These are phyloP conservation scores for Curvularia sp. DNA, from an alignment of 2,329 filamentous ascomycete genomes.

Conservation along the genomic window DNA sequence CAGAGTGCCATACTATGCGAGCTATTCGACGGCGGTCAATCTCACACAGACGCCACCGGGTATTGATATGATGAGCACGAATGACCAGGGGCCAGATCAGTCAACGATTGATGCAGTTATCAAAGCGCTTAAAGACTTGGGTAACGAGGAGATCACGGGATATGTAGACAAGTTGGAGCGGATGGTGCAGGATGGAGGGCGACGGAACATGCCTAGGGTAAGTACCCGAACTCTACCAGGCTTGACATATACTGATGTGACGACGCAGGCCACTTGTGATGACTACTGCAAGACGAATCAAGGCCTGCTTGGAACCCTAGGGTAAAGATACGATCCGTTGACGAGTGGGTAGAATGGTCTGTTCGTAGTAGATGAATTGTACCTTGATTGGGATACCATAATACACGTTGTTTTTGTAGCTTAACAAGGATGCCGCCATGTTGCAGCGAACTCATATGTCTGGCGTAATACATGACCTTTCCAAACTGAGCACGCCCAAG, in stretches of 20 bases:
- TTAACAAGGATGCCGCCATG: neutral
- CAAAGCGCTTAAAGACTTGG: constrained; percentile 10
- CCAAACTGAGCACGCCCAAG: neutral
- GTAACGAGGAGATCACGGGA: constrained; percentile 14
- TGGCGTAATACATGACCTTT: neutral
- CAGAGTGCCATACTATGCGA: constrained; percentile 18
- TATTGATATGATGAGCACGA: constrained; percentile 28
- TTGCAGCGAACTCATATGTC: neutral
- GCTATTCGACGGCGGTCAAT: constrained; percentile 21
- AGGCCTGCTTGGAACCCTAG: constrained; percentile 10
- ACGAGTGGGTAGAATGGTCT: neutral
- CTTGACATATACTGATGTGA: neutral
- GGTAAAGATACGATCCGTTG: neutral
- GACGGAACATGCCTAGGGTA: constrained; percentile 14
- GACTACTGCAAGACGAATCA: constrained; percentile 27
- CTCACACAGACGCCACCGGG: constrained; percentile 21
- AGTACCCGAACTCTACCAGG: neutral
- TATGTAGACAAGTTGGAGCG: constrained; percentile 9
- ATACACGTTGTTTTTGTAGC: neutral
- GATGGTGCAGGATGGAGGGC: constrained; percentile 21
- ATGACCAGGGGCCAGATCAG: constrained; percentile 12
- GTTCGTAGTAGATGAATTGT: neutral
- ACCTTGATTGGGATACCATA: too few species aligned
- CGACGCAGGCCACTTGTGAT: constrained; percentile 18
- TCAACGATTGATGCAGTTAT: constrained; percentile 15